These are phyloP conservation scores for Alnus glutinosa DNA, from an alignment of 306 rosid genomes.

Conservation along the genomic window DNA sequence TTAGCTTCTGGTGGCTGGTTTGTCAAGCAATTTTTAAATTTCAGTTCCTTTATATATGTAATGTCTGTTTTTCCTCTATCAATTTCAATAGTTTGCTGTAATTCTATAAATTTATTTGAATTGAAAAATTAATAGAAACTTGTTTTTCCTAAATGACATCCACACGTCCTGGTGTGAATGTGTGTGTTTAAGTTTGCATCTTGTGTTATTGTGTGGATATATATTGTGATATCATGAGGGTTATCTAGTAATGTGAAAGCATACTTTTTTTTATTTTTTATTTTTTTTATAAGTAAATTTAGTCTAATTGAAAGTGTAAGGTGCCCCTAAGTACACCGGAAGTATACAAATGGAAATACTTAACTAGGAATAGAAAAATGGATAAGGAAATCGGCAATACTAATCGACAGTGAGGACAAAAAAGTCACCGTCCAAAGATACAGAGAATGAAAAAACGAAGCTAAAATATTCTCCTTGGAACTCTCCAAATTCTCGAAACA, in stretches of 20 bases:
- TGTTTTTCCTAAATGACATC: not conserved
- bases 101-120: not conserved
- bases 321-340: too few relatives aligned
- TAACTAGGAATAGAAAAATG: too few relatives aligned
- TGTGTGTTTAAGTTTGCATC: not conserved
- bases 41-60: not conserved
- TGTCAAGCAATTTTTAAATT: not conserved
- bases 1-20: not conserved
- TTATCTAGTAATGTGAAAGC: not conserved
- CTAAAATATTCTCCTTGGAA: too few relatives aligned
- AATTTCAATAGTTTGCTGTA: not conserved
- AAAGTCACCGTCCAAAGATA: too few relatives aligned
- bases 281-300: too few relatives aligned
- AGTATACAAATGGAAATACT: too few relatives aligned
- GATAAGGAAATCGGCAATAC: too few relatives aligned
- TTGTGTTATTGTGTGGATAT: not conserved
- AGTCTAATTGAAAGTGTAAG: too few relatives aligned
- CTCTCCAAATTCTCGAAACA: too few relatives aligned
- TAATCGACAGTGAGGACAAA: too few relatives aligned
- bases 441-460: too few relatives aligned
- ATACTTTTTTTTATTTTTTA: not conserved
- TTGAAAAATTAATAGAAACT: not conserved
- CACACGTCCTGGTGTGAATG: not conserved
- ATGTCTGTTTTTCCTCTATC: not conserved
- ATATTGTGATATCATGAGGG: not conserved